These are phyloP conservation scores for Trichaptum fuscoviolaceum DNA, from an alignment of 768 basidiomycete genomes.

Conservation along the genomic window DNA sequence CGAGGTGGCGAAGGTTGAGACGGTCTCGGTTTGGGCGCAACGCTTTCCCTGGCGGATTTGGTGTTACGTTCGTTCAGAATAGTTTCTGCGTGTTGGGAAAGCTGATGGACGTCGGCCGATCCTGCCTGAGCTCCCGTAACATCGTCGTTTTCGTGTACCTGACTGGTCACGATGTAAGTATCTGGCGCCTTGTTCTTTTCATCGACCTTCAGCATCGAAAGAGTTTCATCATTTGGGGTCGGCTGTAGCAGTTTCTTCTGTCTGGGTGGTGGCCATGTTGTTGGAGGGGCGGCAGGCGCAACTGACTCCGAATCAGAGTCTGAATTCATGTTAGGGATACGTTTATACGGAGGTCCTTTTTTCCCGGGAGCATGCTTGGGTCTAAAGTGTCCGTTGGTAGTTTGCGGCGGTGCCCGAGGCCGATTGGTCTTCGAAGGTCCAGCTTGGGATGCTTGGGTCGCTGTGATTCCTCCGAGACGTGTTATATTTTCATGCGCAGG, in stretches of 20 bases:
- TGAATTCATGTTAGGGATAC: neutral
- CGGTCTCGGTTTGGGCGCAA: neutral
- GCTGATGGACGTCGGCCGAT: neutral
- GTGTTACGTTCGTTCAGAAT: neutral
- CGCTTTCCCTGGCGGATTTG: neutral
- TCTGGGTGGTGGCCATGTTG: neutral
- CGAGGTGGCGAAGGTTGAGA: neutral
- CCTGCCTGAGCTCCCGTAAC: neutral
- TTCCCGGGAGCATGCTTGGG: neutral
- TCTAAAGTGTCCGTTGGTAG: neutral
- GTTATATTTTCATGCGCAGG: neutral
- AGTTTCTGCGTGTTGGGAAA: neutral
- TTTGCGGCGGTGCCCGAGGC: neutral
- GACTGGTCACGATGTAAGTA: neutral
- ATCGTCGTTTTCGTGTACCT: neutral
- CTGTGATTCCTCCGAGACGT: neutral
- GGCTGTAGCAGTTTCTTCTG: neutral
- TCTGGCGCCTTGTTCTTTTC: neutral
- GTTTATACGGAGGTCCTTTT: neutral
- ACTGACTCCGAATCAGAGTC: neutral
- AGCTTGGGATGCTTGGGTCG: neutral
- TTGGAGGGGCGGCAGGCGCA: neutral
- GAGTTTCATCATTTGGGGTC: neutral
- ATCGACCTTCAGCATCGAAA: neutral
- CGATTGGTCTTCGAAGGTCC: neutral